Base-by-base conservation (phyloP, 2,329 filamentous ascomycete genomes). In the Aureobasidium sp. region DNA sequence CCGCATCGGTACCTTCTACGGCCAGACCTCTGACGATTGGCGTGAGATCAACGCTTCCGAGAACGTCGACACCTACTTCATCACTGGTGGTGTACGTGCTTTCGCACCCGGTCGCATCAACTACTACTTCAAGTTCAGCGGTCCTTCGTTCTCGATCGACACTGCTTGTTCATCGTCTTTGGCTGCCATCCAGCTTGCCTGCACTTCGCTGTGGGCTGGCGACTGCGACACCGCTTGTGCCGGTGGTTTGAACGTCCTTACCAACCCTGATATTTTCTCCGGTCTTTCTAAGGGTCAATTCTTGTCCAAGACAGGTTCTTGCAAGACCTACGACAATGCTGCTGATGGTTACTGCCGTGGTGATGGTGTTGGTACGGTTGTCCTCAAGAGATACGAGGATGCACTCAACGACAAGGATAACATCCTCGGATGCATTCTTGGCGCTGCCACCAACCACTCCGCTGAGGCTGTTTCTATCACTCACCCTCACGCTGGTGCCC, bases 281-380 rank as follows among this genome's bases (percentile, higher is more conserved):
- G 88, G 87, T 67, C 78, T 93, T 8, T 88, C 85, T 70, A 85
- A 88, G 67, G 89, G 88, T 14, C 87, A 90, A 68, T 92, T 93
- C 75, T 76, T 93, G 66, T 90, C 88, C 33, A 87, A 87, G 75
- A 89, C 83, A 58, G 88, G 89, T 8, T 82, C 85, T 65, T 92
- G 89, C 74, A 89, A 90, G 69, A 90, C 89, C 0, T 94, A 90
- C 70, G 89, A 93, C 72, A 86, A 90, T 65, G 84, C 81, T 40
- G 90, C 90, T 2, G 88, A 92, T 73, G 90, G 90, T 1, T 93
- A 94, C 74, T 93, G 89, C 75, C 85, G 90, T 70, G 89, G 85
- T 60, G 90, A 94, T 67, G 86, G 84, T 19, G 87, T 88, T 64
- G 89, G 85, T 1, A 86, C 87, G 0, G 81, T 94, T 53, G 80